Conservation (phyloP, 1,284 basidiomycete species). For the Meripilus lineatus region DNA sequence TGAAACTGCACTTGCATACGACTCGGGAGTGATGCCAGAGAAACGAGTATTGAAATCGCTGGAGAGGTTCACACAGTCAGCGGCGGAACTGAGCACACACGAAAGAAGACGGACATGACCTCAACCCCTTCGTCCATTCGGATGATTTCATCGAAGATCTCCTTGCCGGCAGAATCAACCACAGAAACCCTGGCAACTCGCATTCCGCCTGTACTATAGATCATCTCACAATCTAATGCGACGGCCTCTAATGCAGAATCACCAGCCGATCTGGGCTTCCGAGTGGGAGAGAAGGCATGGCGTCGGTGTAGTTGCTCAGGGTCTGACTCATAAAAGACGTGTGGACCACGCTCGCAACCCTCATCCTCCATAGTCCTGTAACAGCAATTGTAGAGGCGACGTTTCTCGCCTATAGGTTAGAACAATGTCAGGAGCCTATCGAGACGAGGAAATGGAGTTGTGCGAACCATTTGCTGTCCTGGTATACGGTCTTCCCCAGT, state of each 20-base stretch:
- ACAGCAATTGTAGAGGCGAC: constrained; percentile 65
- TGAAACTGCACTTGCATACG: constrained; percentile 50
- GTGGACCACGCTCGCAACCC: constrained; percentile 64
- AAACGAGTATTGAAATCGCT: constrained; percentile 91
- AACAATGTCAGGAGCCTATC: background rate
- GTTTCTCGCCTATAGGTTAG: constrained; percentile 50
- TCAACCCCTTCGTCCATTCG: constrained; percentile 73
- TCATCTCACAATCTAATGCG: constrained; percentile 90
- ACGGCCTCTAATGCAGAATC: constrained; percentile 63
- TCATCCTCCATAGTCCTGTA: constrained; percentile 50
- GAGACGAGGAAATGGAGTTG: constrained; percentile 12
- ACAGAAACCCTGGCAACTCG: constrained; percentile 85
- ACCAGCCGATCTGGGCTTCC: constrained; percentile 17
- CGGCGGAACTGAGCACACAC: constrained; percentile 2
- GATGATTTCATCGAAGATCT: constrained; percentile 81
- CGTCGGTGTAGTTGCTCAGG: constrained; percentile 68
- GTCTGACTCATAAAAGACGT: constrained; percentile 76
- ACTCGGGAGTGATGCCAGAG: constrained; percentile 73
- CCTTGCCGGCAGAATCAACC: constrained; percentile 67
- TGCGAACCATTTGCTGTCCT: constrained; percentile 54
- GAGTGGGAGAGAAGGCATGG: constrained; percentile 62
- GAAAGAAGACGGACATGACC: constrained; percentile 57
- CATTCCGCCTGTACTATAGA: constrained; percentile 87
- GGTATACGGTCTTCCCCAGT: constrained; percentile 74
- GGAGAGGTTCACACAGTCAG: too few species aligned